Evolutionary conservation across 2,329 filamentous ascomycete genomes (phyloP), one percentile per base, ranked within the genome.

Genomic region (Beauveria brongniartii): DNA sequence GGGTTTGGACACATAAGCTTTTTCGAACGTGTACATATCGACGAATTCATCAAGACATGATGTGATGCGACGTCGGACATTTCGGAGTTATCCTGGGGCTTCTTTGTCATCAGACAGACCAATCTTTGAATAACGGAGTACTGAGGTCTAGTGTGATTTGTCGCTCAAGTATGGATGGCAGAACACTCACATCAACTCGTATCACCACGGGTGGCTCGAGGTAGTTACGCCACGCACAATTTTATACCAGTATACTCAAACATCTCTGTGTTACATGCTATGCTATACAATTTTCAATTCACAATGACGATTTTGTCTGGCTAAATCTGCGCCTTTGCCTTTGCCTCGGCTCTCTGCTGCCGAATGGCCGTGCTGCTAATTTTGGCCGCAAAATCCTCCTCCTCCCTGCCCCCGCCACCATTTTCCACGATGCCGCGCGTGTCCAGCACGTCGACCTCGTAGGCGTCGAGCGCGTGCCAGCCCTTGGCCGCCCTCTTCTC

Each of bases 301-400:
- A 28, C 20, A 14, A n/a, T 40, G 12, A 2, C 8, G 5, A 28
- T 5, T 18, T 8, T 18, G 0, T 26, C 2, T 2, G 12, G 14
- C 58, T 20, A 64, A 61, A 66, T 56, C 28, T 55, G 5, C 0
- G 47, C 52, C 26, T 62, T 64, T 12, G 55, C 40, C 41, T 63
- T 69, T 1, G 70, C 69, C 61, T 74, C 69, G 0, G 79, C 77
- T 61, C 73, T 77, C 62, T 76, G 76, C 69, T 77, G 75, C 58
- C 88, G 80, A 66, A 96, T 96, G 62, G 89, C 89, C 1, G 92
- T 95, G 74, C 92, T 97, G 78, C 92, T 96, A 67, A 97, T 90
- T 76, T 97, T 97, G 63, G 83, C 82, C 28, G 87, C 84, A 73
- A 95, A 96, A 65, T 82, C 80, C 5, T 37, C 34, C 14, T 71